Conservation (phyloP, 1,139 yeast genomes). For the Candida sanyaensis region DNA sequence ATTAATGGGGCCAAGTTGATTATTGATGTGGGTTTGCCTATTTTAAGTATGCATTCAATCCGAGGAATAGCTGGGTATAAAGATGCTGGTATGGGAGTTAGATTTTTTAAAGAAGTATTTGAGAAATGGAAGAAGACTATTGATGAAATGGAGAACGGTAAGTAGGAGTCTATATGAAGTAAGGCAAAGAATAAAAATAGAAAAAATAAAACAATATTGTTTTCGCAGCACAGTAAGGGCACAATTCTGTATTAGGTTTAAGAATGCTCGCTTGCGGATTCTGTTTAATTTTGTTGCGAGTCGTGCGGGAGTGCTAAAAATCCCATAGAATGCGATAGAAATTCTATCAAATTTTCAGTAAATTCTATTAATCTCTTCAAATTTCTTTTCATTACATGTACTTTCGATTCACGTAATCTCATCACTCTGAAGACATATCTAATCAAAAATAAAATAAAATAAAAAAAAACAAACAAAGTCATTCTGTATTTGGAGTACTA, state of each 20-base stretch:
- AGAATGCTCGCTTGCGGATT: background rate
- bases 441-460: too few species aligned
- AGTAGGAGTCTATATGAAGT: background rate
- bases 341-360: background rate
- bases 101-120: constrained; percentile 66
- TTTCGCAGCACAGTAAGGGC: background rate
- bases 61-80: constrained; percentile 73
- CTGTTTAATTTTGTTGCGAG: constrained; percentile 4
- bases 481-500: too few species aligned
- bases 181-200: too few species aligned
- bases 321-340: constrained; percentile 1
- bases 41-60: constrained; percentile 79
- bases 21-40: constrained; percentile 76
- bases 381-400: background rate
- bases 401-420: background rate
- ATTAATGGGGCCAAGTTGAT: constrained; percentile 70
- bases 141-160: constrained; percentile 12
- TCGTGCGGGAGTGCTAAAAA: background rate
- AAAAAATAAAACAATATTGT: too few species aligned
- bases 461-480: too few species aligned
- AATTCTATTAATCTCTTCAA: background rate
- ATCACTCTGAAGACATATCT: too few species aligned
- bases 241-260: too few species aligned
- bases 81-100: constrained; percentile 67
- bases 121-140: constrained; percentile 49